Evolutionary conservation across 805 yeast genomes (phyloP).

Genomic region (Ogataea zsoltii): DNA sequence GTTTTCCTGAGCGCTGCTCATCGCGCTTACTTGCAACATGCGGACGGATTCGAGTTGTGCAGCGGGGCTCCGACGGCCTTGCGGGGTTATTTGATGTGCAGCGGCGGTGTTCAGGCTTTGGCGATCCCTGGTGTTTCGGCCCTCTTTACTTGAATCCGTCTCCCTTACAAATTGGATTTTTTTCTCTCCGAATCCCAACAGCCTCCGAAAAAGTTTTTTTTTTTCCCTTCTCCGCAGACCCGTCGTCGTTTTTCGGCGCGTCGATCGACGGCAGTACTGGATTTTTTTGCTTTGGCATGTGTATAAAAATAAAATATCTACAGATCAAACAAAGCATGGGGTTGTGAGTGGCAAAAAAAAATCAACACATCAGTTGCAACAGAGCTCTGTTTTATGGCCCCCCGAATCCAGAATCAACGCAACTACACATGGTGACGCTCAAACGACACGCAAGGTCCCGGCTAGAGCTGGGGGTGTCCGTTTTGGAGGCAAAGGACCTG

Average conservation of each 20-base stretch:
- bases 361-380: not conserved
- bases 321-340: not conserved
- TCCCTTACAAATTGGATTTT: too few relatives aligned
- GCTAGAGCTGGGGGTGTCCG: slow-evolving; percentile 16
- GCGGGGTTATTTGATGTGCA: too few relatives aligned
- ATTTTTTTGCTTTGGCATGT: too few relatives aligned
- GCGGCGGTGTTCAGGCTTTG: too few relatives aligned
- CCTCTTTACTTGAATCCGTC: too few relatives aligned
- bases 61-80: too few relatives aligned
- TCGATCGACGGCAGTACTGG: slow-evolving; percentile 2
- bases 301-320: too few relatives aligned
- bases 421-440: slow-evolving; percentile 18
- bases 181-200: not conserved
- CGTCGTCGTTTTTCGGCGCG: slow-evolving; percentile 5
- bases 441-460: not conserved
- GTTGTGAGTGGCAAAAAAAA: not conserved
- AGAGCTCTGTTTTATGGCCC: too few relatives aligned
- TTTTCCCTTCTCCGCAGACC: not conserved
- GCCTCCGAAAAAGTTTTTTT: slow-evolving; percentile 6
- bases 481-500: slow-evolving; percentile 23
- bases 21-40: slow-evolving; percentile 9
- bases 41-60: too few relatives aligned
- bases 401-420: too few relatives aligned
- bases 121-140: too few relatives aligned
- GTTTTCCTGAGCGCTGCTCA: slow-evolving; percentile 2